Conservation (phyloP, 257 asterid species). For the Lycium barbarum region DNA sequence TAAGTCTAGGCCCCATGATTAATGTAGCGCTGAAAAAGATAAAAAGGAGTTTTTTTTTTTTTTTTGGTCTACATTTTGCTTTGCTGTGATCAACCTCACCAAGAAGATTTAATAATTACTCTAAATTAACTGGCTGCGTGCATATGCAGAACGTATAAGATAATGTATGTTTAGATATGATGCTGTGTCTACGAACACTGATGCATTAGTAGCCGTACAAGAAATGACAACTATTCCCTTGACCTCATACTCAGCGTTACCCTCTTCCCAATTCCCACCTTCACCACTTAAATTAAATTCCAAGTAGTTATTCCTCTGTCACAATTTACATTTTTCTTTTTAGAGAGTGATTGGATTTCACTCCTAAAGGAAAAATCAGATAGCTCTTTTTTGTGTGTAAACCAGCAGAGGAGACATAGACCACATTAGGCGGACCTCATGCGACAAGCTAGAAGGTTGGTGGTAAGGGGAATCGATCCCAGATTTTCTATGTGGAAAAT, state of each 20-base stretch:
- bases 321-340: not conserved
- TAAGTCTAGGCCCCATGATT: slow-evolving; percentile 33
- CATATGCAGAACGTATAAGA: slow-evolving; percentile 26
- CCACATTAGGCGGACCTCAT: too few relatives aligned
- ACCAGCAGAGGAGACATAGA: too few relatives aligned
- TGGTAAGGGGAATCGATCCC: too few relatives aligned
- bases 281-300: too few relatives aligned
- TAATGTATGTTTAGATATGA: slow-evolving; percentile 24
- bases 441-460: too few relatives aligned
- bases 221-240: slow-evolving; percentile 23
- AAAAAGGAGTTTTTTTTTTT: not conserved
- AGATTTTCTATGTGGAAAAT: too few relatives aligned
- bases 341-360: too few relatives aligned
- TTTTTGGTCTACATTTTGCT: slow-evolving; percentile 37
- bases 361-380: too few relatives aligned
- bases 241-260: slow-evolving; percentile 16
- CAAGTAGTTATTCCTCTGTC: not conserved
- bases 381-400: too few relatives aligned
- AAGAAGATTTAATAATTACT: not conserved
- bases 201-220: slow-evolving; percentile 23
- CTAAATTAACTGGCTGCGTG: slow-evolving; percentile 7
- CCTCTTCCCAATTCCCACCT: not conserved
- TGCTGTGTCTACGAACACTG: slow-evolving; percentile 14
- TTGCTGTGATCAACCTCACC: slow-evolving; percentile 47
- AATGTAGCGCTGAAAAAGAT: slow-evolving; percentile 28